Conservation (phyloP, 176 grass and related monocot genomes). For the Ensete ventricosum region DNA sequence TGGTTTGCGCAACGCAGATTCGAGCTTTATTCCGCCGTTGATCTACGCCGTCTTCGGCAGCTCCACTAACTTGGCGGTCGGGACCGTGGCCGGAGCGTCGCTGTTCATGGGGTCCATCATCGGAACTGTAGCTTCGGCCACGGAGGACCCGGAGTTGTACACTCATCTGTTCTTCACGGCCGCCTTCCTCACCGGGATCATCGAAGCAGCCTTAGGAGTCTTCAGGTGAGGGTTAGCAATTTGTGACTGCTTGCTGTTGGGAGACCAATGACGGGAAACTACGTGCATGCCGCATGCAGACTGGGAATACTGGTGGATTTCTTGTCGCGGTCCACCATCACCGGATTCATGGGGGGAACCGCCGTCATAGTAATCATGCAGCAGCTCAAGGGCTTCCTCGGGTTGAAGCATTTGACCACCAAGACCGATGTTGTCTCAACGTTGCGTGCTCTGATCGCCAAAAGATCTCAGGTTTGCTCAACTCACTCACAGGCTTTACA, state of each 20-base stretch:
- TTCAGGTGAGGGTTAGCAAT: not conserved
- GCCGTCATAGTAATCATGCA: not conserved
- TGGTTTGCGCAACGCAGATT: constrained; percentile 30
- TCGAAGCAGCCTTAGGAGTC: not conserved
- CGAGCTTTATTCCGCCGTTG: constrained; percentile 62
- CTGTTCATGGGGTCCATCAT: not conserved
- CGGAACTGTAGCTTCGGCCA: not conserved
- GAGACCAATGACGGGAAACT: not conserved
- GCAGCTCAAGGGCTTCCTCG: constrained; percentile 2
- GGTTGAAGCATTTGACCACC: not conserved
- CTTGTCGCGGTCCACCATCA: constrained; percentile 2
- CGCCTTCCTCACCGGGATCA: not conserved
- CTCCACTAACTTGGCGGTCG: not conserved
- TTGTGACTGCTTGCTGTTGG: not conserved
- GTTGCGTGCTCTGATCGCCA: not conserved
- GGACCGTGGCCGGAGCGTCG: not conserved
- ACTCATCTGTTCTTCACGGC: not conserved
- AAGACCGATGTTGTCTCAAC: not conserved
- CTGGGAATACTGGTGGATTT: constrained; percentile 3
- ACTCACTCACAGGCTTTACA: no score
- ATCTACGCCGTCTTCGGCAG: not conserved
- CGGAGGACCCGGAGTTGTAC: not conserved
- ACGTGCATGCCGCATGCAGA: not conserved
- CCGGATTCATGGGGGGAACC: not conserved
- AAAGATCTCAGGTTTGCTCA: not conserved